These are phyloP conservation scores for Fusarium sterilihyphosum DNA, from an alignment of 2,329 filamentous ascomycete genomes.

Conservation along the genomic window DNA sequence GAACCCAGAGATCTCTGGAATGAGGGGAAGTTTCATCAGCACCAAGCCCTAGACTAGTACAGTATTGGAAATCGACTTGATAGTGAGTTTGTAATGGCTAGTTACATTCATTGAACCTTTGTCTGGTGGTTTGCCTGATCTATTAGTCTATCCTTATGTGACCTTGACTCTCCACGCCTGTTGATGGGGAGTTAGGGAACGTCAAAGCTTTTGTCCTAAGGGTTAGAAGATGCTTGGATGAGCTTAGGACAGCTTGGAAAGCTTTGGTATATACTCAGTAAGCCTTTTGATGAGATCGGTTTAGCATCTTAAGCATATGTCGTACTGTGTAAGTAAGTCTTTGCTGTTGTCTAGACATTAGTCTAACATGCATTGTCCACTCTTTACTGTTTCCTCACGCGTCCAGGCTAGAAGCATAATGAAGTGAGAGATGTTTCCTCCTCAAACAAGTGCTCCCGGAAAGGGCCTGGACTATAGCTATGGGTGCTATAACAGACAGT, in stretches of 20 bases:
- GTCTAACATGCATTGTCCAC: background rate
- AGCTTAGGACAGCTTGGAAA: background rate
- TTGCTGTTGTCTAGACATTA: background rate
- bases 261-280: background rate
- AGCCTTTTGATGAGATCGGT: background rate
- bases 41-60: background rate
- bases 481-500: constrained; percentile 8
- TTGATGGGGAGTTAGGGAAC: background rate
- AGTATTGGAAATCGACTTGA: background rate
- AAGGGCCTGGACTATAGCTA: background rate
- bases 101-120: background rate
- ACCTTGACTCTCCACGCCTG: background rate
- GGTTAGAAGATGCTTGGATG: background rate
- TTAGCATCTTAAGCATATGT: too few relatives aligned
- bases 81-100: background rate
- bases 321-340: background rate
- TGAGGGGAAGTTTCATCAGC: background rate
- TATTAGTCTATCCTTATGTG: background rate
- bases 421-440: constrained; percentile 15
- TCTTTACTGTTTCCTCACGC: background rate
- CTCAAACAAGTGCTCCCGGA: constrained; percentile 4
- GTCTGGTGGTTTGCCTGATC: background rate
- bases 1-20: background rate
- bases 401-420: background rate
- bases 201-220: background rate